Conservation (phyloP, 768 basidiomycete species). For the Rhizopogon vesiculosus region DNA sequence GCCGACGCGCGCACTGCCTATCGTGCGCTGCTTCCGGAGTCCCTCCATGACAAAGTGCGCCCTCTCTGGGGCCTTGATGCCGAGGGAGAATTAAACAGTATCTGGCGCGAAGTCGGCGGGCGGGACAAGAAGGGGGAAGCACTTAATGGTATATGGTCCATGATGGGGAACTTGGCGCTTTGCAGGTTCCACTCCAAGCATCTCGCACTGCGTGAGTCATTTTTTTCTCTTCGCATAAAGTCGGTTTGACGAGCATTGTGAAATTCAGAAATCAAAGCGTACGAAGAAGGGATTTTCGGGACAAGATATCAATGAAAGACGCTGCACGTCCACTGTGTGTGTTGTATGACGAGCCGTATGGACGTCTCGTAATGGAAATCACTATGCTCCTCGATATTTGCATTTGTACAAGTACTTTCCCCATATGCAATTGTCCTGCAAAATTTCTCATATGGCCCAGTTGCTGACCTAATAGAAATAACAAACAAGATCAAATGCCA, state of each 20-base stretch:
- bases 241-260: not conserved
- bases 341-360: not conserved
- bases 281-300: constrained; percentile 44
- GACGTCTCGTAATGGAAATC: no score
- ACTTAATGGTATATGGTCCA: constrained; percentile 42
- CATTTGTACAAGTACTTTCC: no score
- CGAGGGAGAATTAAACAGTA: constrained; percentile 24
- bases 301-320: constrained; percentile 15
- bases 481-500: no score
- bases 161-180: constrained; percentile 59
- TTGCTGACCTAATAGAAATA: no score
- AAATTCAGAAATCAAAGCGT: constrained; percentile 62
- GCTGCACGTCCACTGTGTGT: not conserved
- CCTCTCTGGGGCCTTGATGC: constrained; percentile 26
- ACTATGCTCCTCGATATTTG: no score
- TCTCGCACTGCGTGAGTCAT: constrained; percentile 54
- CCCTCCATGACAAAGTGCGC: constrained; percentile 10
- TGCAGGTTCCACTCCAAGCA: constrained; percentile 67
- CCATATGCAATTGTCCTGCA: no score
- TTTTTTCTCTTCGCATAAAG: not conserved
- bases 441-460: no score
- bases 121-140: constrained; percentile 10
- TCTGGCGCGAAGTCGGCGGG: constrained; percentile 46
- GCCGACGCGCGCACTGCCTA: constrained; percentile 13
- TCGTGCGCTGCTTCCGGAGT: constrained; percentile 15